Percentiles rank a stretch among this genome's conserved stretches.
Conservation (phyloP, 371 early-diverging fungal genomes). For the Amoeboaphelidium protococcarum region DNA sequence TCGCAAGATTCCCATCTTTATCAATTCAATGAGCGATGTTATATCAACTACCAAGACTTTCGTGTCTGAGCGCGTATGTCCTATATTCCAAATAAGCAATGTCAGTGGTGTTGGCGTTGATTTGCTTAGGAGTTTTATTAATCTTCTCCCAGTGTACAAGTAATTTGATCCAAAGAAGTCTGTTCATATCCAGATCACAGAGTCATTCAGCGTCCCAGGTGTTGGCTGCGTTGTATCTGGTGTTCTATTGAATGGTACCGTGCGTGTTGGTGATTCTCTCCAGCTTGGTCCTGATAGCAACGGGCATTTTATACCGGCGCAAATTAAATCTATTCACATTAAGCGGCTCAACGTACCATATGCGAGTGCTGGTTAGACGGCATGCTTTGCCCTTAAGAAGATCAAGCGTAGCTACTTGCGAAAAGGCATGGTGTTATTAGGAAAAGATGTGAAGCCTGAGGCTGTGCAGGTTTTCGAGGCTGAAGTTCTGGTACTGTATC, state of each 20-base stretch:
- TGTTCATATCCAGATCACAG: constrained; percentile 56
- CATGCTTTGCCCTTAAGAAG: constrained; percentile 59
- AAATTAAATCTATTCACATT: constrained; percentile 60
- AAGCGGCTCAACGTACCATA: constrained; percentile 47
- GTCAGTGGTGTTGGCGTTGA: constrained; percentile 69
- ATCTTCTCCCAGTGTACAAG: constrained; percentile 34
- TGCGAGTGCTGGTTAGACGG: constrained; percentile 47
- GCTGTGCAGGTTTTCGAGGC: constrained; percentile 59
- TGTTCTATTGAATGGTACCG: constrained; percentile 27
- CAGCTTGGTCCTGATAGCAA: constrained; percentile 55
- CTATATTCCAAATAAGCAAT: constrained; percentile 75
- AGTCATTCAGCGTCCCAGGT: constrained; percentile 61
- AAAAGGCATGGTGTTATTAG: constrained; percentile 67
- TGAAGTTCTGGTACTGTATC: constrained; percentile 61
- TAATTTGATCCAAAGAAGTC: constrained; percentile 30
- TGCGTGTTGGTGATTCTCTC: constrained; percentile 54
- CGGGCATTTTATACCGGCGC: constrained; percentile 43
- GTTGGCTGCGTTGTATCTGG: constrained; percentile 66
- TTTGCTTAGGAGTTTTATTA: constrained; percentile 49
- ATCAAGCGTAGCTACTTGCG: constrained; percentile 41
- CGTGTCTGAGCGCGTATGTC: constrained; percentile 26
- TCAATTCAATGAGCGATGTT: constrained; percentile 43
- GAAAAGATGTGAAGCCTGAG: constrained; percentile 19
- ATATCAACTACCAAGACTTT: constrained; percentile 29
- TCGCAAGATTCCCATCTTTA: constrained; percentile 67